phyloP scores from a whole-genome alignment of 352 stramenopile species.

The Chrysophaeum taylorii region DNA sequence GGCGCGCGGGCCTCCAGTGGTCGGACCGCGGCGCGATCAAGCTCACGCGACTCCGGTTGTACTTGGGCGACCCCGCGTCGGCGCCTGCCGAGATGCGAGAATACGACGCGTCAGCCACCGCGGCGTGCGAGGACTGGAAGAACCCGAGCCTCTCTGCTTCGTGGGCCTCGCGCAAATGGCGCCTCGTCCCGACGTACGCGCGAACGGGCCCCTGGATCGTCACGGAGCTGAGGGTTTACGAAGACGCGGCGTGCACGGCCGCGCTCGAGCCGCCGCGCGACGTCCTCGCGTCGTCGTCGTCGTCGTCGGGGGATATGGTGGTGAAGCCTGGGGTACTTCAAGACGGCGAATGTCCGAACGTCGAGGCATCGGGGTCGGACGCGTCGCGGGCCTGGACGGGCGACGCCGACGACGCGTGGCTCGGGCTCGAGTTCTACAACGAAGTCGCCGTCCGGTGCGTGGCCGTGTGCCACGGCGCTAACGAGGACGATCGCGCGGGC shows the following conservation, averaged over 20 bases:
- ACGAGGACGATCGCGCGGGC: neutral
- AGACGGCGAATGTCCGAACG: neutral
- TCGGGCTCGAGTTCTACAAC: neutral
- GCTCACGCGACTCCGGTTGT: constrained; percentile 2
- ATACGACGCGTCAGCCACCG: neutral
- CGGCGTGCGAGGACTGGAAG: neutral
- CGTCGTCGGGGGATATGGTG: neutral
- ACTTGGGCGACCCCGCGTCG: neutral
- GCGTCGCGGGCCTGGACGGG: neutral
- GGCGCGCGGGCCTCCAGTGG: no score
- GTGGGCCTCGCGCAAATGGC: neutral
- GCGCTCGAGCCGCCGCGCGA: neutral
- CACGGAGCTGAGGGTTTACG: neutral
- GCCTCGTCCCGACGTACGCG: neutral
- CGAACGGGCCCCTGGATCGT: constrained; percentile 5
- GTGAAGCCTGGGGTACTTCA: neutral
- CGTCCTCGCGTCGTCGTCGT: neutral
- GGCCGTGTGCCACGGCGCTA: neutral
- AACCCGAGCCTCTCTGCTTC: no score
- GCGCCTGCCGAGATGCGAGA: neutral
- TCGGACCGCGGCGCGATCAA: no score
- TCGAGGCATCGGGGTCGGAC: neutral
- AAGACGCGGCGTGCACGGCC: neutral
- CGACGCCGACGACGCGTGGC: neutral
- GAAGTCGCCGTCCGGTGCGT: constrained; percentile 3